These are phyloP conservation scores for Diaporthe humulicola DNA, from an alignment of 2,329 filamentous ascomycete genomes.

Conservation along the genomic window DNA sequence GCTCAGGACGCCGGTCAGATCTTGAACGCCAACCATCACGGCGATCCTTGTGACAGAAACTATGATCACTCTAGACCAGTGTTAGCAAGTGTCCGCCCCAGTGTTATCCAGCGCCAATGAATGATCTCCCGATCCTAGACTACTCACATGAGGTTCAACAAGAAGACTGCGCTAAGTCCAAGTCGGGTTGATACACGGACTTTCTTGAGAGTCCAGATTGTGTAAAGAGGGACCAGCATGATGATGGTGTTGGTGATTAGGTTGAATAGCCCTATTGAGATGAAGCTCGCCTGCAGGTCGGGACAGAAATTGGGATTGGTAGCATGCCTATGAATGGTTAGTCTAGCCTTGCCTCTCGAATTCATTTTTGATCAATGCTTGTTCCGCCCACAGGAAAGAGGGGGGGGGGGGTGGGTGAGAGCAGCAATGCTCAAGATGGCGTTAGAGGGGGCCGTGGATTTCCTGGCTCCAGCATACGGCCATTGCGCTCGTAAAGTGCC, in stretches of 20 bases:
- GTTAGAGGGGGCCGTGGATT: too few relatives aligned
- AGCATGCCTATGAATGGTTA: conserved; percentile 11
- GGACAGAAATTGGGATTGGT: conserved; percentile 44
- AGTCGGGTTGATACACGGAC: conserved; percentile 37
- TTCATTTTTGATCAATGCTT: background rate
- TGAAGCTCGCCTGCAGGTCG: conserved; percentile 52
- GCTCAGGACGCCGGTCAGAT: background rate
- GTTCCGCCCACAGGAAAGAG: too few relatives aligned
- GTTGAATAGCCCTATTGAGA: conserved; percentile 54
- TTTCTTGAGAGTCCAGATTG: conserved; percentile 54
- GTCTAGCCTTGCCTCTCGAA: background rate
- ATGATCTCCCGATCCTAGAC: background rate
- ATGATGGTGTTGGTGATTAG: conserved; percentile 54
- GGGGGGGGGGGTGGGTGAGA: too few relatives aligned
- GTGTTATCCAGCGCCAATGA: too few relatives aligned
- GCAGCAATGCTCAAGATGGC: background rate
- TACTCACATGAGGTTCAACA: conserved; percentile 33
- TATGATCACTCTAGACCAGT: conserved; percentile 17
- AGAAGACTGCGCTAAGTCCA: conserved; percentile 30
- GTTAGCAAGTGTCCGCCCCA: background rate
- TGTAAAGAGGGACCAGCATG: conserved; percentile 53
- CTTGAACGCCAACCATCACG: background rate
- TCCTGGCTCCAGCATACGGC: background rate
- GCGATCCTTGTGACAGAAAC: conserved; percentile 33
- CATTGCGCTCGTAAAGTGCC: background rate